Base-by-base conservation (phyloP, 2,329 filamentous ascomycete species). In the Helicocarpus griseus region DNA sequence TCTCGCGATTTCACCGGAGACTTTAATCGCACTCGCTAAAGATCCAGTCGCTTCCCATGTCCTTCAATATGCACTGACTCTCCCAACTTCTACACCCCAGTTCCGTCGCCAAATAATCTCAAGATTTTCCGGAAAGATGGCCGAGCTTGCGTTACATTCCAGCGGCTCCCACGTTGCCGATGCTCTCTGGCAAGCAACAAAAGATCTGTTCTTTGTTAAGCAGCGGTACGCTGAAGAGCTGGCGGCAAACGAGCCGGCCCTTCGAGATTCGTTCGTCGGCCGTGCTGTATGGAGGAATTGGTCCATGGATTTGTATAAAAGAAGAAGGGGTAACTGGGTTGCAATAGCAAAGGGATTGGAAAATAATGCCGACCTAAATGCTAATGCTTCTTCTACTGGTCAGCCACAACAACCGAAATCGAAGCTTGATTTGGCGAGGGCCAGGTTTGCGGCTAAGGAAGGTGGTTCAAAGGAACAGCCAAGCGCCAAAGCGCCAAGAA, bases 251-350 rank as follows among this genome's bases (percentile, higher is more conserved):
- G 84, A 87, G 62, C 65, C 71, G n/a, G 60, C 69, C 0, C 65
- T 87, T 17, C 76, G 83, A n/a, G 81, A 86, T 52, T 82, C 78
- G 1, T 78, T 77, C 33, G 75, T 81, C 21, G 85, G 85, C 1
- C 72, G 83, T 31, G 81, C 80, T 2, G 83, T 87, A 9, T 87
- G 83, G 83, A 76, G 81, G 57, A 87, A 87, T 61, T 88, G 85
- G 84, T 77, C 75, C 33, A 83, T 87, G 78, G 85, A 88, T 65
- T 67, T 85, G 5, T 87, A 83, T 66, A 84, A 82, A 62, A 73
- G 82, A 26, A 71, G 76, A 49, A 71, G 80, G 38, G 73, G 70
- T 5, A 82, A 86, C 51, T 88, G 85, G 85, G 73, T 82, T 52
- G 73, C 72, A 52, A 76, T 80, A 57, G 78, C 78, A 9, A 82